Evolutionary conservation across 2,329 filamentous ascomycete genomes (phyloP).

Genomic region (Colletotrichum horii): DNA sequence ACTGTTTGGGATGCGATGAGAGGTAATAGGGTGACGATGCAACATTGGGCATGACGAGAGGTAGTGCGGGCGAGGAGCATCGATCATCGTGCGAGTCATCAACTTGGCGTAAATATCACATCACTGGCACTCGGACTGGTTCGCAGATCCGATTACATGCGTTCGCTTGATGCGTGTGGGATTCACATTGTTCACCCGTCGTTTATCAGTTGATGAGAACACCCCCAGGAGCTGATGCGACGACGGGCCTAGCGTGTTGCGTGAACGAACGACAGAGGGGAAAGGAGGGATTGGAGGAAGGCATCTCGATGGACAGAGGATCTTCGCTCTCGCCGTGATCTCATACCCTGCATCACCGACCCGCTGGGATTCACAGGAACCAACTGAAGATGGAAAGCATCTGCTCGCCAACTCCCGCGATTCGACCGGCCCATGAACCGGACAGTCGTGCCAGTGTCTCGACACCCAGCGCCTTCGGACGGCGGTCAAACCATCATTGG

Average conservation of each 20-base stretch:
- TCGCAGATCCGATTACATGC: slow-evolving; percentile 1
- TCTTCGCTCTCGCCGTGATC: background rate
- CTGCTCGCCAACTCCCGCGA: background rate
- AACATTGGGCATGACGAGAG: background rate
- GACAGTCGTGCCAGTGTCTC: background rate
- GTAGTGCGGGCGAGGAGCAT: background rate
- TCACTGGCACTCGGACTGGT: background rate
- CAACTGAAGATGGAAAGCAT: background rate
- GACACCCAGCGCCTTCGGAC: background rate
- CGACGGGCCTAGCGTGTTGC: background rate
- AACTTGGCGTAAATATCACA: background rate
- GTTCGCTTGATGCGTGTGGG: background rate
- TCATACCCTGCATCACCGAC: background rate
- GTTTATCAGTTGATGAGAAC: background rate
- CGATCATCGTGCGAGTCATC: background rate
- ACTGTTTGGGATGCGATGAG: background rate
- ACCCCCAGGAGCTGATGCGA: background rate
- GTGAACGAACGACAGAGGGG: background rate
- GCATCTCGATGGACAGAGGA: background rate
- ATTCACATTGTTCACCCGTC: background rate
- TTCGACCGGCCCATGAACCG: background rate
- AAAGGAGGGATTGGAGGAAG: background rate
- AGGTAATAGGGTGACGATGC: background rate
- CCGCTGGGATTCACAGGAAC: background rate
- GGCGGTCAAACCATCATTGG: slow-evolving; percentile 1